A percentile compares a stretch with the other conserved stretches of the same genome.
phyloP scores from a whole-genome alignment of 768 basidiomycete genomes.

The Russula sp. region DNA sequence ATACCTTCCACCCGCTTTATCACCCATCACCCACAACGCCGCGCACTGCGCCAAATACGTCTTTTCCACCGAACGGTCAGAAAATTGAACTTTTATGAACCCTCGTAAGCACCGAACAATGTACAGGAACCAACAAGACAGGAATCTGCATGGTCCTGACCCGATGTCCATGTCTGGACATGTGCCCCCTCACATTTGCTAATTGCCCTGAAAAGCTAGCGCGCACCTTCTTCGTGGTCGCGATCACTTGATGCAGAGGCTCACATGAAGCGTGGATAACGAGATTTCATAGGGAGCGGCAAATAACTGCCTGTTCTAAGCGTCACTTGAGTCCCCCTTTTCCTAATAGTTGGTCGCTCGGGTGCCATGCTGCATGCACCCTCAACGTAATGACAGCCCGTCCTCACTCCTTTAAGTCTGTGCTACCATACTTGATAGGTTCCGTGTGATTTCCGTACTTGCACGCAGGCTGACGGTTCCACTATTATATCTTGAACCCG shows the following conservation, averaged over 20 bases:
- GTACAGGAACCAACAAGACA: not conserved
- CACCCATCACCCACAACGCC: slow-evolving; percentile 7
- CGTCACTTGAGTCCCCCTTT: slow-evolving; percentile 7
- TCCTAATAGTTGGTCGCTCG: slow-evolving; percentile 3
- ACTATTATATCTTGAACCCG: slow-evolving; percentile 18
- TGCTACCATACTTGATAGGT: slow-evolving; percentile 4
- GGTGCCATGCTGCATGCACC: slow-evolving; percentile 14
- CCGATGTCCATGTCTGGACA: slow-evolving; percentile 3
- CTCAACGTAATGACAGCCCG: slow-evolving; percentile 13
- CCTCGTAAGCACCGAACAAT: slow-evolving; percentile 7
- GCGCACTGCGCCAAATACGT: slow-evolving; percentile 10
- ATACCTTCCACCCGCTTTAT: slow-evolving; percentile 5
- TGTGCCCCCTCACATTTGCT: slow-evolving; percentile 10
- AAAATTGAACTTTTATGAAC: slow-evolving; percentile 5
- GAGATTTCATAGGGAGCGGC: slow-evolving; percentile 13
- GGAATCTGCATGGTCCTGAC: not conserved
- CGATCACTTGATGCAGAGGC: slow-evolving; percentile 19
- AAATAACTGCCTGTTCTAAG: slow-evolving; percentile 16
- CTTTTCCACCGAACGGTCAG: not conserved
- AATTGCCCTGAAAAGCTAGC: slow-evolving; percentile 17
- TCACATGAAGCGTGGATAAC: slow-evolving; percentile 15
- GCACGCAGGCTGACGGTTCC: slow-evolving; percentile 3
- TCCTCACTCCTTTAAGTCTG: slow-evolving; percentile 6
- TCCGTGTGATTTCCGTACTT: slow-evolving; percentile 13
- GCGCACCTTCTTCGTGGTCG: slow-evolving; percentile 19